These are phyloP conservation scores for Vitis cinerea DNA, from an alignment of 164 flowering plant genomes.

Conservation along the genomic window DNA sequence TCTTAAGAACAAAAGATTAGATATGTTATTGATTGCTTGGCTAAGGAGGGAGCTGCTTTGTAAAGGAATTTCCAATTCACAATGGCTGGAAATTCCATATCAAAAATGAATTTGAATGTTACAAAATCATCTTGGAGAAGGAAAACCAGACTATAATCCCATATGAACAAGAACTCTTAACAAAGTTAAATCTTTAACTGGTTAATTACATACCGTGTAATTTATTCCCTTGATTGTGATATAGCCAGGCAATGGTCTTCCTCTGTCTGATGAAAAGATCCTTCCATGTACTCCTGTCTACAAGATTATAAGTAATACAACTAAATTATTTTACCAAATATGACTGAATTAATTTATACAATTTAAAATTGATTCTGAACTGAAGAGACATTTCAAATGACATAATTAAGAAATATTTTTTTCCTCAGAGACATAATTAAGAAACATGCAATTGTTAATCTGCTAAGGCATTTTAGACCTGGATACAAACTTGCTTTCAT, in stretches of 20 bases:
- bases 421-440: background rate
- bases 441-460: background rate
- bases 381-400: background rate
- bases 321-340: background rate
- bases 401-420: no score
- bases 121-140: no score
- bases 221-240: conserved; percentile 70
- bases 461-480: background rate
- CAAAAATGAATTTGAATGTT: no score
- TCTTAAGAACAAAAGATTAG: no score
- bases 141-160: no score
- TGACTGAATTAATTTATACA: background rate
- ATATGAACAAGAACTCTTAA: no score
- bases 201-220: conserved; percentile 50
- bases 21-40: no score
- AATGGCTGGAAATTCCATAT: no score
- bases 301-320: conserved; percentile 11
- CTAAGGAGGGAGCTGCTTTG: no score
- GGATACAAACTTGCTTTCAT: background rate
- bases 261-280: conserved; percentile 65
- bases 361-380: background rate
- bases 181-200: no score
- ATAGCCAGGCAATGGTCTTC: conserved; percentile 77
- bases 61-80: no score
- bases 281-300: conserved; percentile 93